Conservation (phyloP, 371 early-diverging fungal species). For the Mucor saturninus region DNA sequence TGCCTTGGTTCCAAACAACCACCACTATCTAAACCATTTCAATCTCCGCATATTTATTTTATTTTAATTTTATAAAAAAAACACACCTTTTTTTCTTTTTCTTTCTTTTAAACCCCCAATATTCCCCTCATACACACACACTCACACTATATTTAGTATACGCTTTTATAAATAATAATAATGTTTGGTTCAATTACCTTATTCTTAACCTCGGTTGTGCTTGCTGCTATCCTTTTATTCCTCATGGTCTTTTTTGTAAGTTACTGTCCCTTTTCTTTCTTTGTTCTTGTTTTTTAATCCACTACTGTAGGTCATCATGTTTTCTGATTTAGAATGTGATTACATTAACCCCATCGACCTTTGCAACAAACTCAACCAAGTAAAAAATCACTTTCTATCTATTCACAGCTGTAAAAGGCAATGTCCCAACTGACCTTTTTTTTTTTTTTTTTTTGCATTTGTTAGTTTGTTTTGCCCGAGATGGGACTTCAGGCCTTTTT, state of each 20-base stretch:
- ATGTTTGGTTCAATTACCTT: slow-evolving; percentile 73
- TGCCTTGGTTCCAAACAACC: slow-evolving; percentile 38
- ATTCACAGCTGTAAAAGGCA: background rate
- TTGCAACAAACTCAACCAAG: slow-evolving; percentile 91
- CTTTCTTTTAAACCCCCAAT: slow-evolving; percentile 10
- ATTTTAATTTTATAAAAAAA: background rate
- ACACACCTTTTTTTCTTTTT: slow-evolving; percentile 9
- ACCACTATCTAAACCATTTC: background rate
- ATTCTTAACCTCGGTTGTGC: slow-evolving; percentile 87
- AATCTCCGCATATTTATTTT: too few relatives aligned
- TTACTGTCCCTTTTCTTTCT: background rate
- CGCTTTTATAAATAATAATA: background rate
- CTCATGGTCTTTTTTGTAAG: slow-evolving; percentile 60
- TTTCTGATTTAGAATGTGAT: slow-evolving; percentile 92
- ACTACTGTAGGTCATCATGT: slow-evolving; percentile 76
- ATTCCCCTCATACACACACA: background rate
- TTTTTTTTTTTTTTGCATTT: too few relatives aligned
- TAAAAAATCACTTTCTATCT: slow-evolving; percentile 33
- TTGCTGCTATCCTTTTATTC: slow-evolving; percentile 90
- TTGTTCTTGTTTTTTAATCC: background rate
- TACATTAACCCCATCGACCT: slow-evolving; percentile 97
- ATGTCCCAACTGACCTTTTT: too few relatives aligned
- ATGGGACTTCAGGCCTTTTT: slow-evolving; percentile 79
- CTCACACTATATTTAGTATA: background rate
- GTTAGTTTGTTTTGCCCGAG: slow-evolving; percentile 90